Percentiles rank a stretch among this genome's conserved stretches.
Evolutionary conservation across 805 yeast species (phyloP).

Genomic region (Schwanniomyces polymorphus): DNA sequence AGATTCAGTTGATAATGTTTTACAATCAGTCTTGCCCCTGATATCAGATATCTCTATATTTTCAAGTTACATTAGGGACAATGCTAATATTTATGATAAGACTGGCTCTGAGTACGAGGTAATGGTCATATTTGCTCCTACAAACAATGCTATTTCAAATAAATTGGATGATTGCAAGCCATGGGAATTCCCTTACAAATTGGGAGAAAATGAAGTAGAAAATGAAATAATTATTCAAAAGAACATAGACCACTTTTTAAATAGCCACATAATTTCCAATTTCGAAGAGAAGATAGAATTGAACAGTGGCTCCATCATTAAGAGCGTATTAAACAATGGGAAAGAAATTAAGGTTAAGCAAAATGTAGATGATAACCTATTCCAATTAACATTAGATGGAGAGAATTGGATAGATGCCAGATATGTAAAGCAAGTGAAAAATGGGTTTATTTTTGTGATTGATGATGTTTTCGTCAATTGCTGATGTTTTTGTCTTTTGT

Average conservation of each 20-base stretch:
- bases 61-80: constrained; percentile 69
- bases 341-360: constrained; percentile 19
- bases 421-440: constrained; percentile 31
- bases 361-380: constrained; percentile 13
- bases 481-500: constrained; percentile 5
- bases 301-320: constrained; percentile 11
- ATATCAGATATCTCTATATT: constrained; percentile 52
- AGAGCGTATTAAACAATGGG: constrained; percentile 19
- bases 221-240: constrained; percentile 48
- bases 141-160: constrained; percentile 49
- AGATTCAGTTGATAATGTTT: constrained; percentile 17
- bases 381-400: constrained; percentile 12
- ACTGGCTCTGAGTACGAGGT: constrained; percentile 45
- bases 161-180: constrained; percentile 62
- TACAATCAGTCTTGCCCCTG: constrained; percentile 39
- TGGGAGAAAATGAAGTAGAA: constrained; percentile 39
- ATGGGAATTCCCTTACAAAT: constrained; percentile 72
- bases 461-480: constrained; percentile 29
- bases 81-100: constrained; percentile 46
- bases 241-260: constrained; percentile 60
- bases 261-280: constrained; percentile 55
- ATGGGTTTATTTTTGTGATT: constrained; percentile 39
- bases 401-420: constrained; percentile 21
- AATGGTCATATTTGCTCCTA: constrained; percentile 69
- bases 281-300: constrained; percentile 19